Evolutionary conservation across 495 filamentous ascomycete genomes (phyloP).

Genomic region (Penicillium steckii): DNA sequence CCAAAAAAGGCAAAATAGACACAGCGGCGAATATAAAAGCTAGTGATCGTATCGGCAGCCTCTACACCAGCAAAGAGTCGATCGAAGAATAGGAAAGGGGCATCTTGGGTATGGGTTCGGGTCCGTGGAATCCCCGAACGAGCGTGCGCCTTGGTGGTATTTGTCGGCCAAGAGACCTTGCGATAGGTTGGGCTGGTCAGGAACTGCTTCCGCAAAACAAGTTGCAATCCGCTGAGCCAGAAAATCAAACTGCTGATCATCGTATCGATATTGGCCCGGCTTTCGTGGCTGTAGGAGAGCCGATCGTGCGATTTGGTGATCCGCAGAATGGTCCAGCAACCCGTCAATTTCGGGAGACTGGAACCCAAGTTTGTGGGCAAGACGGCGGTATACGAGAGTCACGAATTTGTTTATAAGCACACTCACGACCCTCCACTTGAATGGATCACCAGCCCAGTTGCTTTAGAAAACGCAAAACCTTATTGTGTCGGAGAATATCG

Average conservation of each 20-base stretch:
- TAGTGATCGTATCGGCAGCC: slow-evolving; percentile 20
- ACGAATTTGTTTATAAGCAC: not conserved
- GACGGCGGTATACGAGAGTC: slow-evolving; percentile 6
- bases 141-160: slow-evolving; percentile 10
- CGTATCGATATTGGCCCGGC: slow-evolving; percentile 27
- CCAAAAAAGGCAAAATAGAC: slow-evolving; percentile 24
- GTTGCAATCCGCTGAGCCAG: slow-evolving; percentile 25
- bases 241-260: slow-evolving; percentile 14
- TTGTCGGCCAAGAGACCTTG: slow-evolving; percentile 7
- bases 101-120: slow-evolving; percentile 19
- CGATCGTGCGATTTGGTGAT: slow-evolving; percentile 27
- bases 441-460: not conserved
- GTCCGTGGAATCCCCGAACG: slow-evolving; percentile 19
- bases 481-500: slow-evolving; percentile 6
- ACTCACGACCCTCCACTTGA: slow-evolving; percentile 3
- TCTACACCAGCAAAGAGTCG: slow-evolving; percentile 19
- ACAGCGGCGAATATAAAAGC: slow-evolving; percentile 30
- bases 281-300: slow-evolving; percentile 33
- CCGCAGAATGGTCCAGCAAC: slow-evolving; percentile 21
- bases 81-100: slow-evolving; percentile 27
- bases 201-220: slow-evolving; percentile 26
- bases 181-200: slow-evolving; percentile 3
- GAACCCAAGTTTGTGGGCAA: slow-evolving; percentile 29
- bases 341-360: slow-evolving; percentile 19
- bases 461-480: not conserved